Percentiles rank a stretch among this genome's conserved stretches.
Conservation (phyloP, 163 green algal genomes). For the Scenedesmus sp. region DNA sequence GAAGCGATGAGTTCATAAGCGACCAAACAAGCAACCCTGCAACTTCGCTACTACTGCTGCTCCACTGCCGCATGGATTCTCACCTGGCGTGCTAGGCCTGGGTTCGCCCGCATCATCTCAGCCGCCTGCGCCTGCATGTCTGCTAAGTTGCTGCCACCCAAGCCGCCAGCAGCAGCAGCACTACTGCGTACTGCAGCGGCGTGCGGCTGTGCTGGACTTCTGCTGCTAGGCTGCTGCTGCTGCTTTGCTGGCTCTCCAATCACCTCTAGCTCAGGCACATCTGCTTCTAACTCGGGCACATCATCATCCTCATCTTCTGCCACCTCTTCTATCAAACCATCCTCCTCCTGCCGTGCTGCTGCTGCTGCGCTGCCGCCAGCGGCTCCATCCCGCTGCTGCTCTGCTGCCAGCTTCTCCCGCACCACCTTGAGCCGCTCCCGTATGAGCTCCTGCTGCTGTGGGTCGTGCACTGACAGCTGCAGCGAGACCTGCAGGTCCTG, state of each 20-base stretch:
- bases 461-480: slow-evolving; percentile 46
- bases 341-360: slow-evolving; percentile 27
- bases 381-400: slow-evolving; percentile 14
- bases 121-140: slow-evolving; percentile 46
- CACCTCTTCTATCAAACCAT: slow-evolving; percentile 48
- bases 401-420: slow-evolving; percentile 48
- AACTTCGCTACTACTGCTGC: neutral
- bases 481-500: slow-evolving; percentile 72
- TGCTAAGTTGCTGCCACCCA: neutral
- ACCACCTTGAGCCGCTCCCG: slow-evolving; percentile 63
- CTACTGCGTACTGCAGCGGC: neutral
- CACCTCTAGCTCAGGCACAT: slow-evolving; percentile 6
- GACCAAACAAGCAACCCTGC: neutral
- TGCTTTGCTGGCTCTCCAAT: neutral
- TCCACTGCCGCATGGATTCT: neutral
- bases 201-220: neutral
- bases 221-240: slow-evolving; percentile 29
- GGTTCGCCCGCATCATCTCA: slow-evolving; percentile 58
- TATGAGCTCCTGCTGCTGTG: slow-evolving; percentile 59
- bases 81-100: slow-evolving; percentile 37
- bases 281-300: neutral
- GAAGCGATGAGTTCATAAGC: too few relatives aligned
- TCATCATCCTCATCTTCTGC: slow-evolving; percentile 1
- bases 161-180: neutral
- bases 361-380: neutral